Evolutionary conservation across 352 stramenopile genomes (phyloP).

Genomic region (Phytophthora vignae): DNA sequence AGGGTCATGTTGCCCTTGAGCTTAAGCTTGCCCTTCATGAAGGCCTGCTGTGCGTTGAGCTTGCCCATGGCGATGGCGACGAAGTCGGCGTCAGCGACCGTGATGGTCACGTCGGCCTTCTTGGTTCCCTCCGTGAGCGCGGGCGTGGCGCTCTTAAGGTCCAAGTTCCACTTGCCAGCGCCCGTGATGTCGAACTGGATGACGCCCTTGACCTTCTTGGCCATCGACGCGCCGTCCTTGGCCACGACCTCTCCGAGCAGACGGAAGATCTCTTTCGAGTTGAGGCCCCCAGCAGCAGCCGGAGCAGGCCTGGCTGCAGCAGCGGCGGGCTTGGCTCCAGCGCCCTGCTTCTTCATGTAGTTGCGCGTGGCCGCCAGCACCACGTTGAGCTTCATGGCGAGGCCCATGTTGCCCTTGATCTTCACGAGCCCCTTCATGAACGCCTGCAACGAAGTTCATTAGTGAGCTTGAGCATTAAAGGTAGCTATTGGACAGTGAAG

Average conservation of each 20-base stretch:
- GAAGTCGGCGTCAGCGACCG: constrained; percentile 80
- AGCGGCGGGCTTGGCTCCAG: constrained; percentile 26
- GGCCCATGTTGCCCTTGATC: constrained; percentile 95
- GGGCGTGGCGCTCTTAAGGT: constrained; percentile 73
- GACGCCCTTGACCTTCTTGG: constrained; percentile 84
- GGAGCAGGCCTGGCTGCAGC: constrained; percentile 24
- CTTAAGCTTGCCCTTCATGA: constrained; percentile 96
- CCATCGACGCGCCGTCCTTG: constrained; percentile 60
- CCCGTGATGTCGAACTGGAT: constrained; percentile 84
- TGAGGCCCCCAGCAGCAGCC: constrained; percentile 41
- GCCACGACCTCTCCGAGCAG: constrained; percentile 67
- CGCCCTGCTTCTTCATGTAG: constrained; percentile 78
- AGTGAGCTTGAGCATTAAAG: neutral
- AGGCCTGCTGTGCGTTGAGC: constrained; percentile 93
- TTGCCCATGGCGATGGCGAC: constrained; percentile 85
- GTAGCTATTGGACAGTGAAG: too few species aligned
- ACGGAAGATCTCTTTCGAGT: constrained; percentile 78
- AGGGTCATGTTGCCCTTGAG: constrained; percentile 96
- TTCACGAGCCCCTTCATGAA: constrained; percentile 96
- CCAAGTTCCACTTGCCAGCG: constrained; percentile 79
- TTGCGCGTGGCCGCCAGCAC: constrained; percentile 87
- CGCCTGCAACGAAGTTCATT: constrained; percentile 44
- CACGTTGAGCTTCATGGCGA: constrained; percentile 95
- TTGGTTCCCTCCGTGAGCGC: constrained; percentile 69
- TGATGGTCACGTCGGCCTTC: constrained; percentile 84